A percentile compares a stretch with the other conserved stretches of the same genome.
Evolutionary conservation across 2,329 filamentous ascomycete genomes (phyloP).

Genomic region (Epichloe uncinata): DNA sequence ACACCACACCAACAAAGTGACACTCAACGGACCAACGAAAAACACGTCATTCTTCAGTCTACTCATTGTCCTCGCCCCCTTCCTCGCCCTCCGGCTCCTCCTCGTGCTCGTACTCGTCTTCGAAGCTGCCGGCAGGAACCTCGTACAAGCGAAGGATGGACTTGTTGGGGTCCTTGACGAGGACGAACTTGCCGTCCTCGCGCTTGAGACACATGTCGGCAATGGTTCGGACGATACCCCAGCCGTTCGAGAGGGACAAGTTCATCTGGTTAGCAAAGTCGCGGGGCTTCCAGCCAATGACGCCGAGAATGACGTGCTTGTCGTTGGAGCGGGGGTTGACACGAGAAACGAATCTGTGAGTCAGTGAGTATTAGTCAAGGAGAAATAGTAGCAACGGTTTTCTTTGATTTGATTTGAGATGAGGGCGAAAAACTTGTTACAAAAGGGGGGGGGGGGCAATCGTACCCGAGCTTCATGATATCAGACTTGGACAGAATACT

Average conservation of each 20-base stretch:
- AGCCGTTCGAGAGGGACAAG: conserved; percentile 88
- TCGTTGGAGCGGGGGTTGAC: conserved; percentile 84
- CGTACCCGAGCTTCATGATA: conserved; percentile 92
- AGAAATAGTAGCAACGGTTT: too few species aligned
- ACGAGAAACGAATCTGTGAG: conserved; percentile 76
- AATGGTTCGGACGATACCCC: conserved; percentile 97
- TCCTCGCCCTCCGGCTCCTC: conserved; percentile 39
- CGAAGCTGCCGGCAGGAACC: conserved; percentile 76
- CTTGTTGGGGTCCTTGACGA: conserved; percentile 93
- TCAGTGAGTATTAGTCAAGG: conserved; percentile 13
- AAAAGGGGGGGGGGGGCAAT: background rate
- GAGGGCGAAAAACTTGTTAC: background rate
- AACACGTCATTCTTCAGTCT: conserved; percentile 5
- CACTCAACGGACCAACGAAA: background rate
- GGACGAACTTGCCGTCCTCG: conserved; percentile 68
- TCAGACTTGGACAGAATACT: conserved; percentile 95
- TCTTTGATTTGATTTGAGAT: background rate
- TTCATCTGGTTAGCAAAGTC: conserved; percentile 99
- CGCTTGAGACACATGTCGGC: conserved; percentile 81
- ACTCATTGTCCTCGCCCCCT: conserved; percentile 19
- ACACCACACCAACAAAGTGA: background rate
- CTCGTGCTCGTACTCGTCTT: conserved; percentile 71
- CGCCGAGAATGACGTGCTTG: conserved; percentile 88
- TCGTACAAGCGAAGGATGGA: conserved; percentile 85
- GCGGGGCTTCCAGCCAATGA: conserved; percentile 93